Base-by-base conservation (phyloP, 371 early-diverging fungal species). In the Apophysomyces trapeziformis region DNA sequence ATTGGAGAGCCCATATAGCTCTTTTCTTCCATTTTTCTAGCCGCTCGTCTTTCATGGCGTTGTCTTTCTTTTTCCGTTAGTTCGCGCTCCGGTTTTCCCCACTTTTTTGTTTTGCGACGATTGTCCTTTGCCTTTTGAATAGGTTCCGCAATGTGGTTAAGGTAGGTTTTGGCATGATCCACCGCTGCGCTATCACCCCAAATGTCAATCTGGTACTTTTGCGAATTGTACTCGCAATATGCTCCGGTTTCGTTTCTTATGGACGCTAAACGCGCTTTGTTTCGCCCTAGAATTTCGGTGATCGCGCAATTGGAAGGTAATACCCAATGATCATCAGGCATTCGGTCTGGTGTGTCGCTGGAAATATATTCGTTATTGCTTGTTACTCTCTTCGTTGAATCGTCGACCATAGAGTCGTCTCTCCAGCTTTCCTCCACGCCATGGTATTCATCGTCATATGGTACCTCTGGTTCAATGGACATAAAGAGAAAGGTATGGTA, bases 251-350 rank as follows among this genome's bases (percentile, higher is more conserved):
- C 64, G 0, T 66, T 46, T 46, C 73, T 67, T 32, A 82, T 78
- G n/a, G 64, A 66, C 3, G 65, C 61, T 14, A 71, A 57, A 14
- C 76, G 68, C 12, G 60, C 21, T 26, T 60, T 58, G 12, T 68
- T 37, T 2, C 26, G 16, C 1, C 80, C 78, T 0, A 82, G 50
- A 0, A 82, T 60, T 8, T 79, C 74, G 0, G 9, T 21, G 0
- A 70, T 38, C 3, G 73, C 59, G 26, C 39, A 35, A 16, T 72
- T 65, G 13, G 75, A 68, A 8, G 83, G 83, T 7, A 82, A 21
- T 32, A 82, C 70, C 83, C 83, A 82, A 36, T 69, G 70, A 54
- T 75, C 78, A 18, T 75, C 80, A 2, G 83, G 74, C 14, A 62
- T 61, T 21, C 68, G 73, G 8, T 74, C 70, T 38, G 74, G 63